Conservation (phyloP, 306 rosid genomes). For the Casuarina equisetifolia region DNA sequence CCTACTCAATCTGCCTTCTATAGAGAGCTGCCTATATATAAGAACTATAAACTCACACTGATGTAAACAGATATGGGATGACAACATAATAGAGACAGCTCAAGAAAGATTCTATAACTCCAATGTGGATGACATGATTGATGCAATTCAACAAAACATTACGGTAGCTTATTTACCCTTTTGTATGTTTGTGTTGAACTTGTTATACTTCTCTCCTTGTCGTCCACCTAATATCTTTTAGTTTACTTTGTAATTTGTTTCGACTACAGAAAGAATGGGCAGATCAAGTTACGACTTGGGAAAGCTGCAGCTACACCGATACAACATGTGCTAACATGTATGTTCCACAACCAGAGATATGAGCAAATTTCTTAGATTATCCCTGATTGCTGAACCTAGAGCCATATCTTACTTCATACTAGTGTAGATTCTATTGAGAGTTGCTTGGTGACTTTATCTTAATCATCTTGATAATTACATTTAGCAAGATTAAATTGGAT, state of each 20-base stretch:
- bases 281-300: slow-evolving; percentile 67
- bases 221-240: neutral
- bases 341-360: slow-evolving; percentile 15
- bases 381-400: neutral
- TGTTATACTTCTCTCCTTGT: neutral
- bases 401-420: neutral
- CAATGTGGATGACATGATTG: slow-evolving; percentile 37
- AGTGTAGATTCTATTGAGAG: neutral
- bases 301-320: slow-evolving; percentile 46
- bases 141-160: slow-evolving; percentile 63
- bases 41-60: neutral
- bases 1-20: neutral
- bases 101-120: slow-evolving; percentile 52
- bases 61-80: slow-evolving; percentile 68
- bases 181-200: neutral
- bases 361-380: neutral
- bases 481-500: slow-evolving; percentile 2
- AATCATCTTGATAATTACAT: neutral
- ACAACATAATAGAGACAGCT: slow-evolving; percentile 66
- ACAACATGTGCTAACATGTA: slow-evolving; percentile 65
- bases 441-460: neutral
- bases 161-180: slow-evolving; percentile 44
- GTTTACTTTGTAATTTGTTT: slow-evolving; percentile 3
- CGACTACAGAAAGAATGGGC: slow-evolving; percentile 62
- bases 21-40: neutral